These are phyloP conservation scores for Jacaranda mimosifolia DNA, from an alignment of 257 asterid genomes.

Conservation along the genomic window DNA sequence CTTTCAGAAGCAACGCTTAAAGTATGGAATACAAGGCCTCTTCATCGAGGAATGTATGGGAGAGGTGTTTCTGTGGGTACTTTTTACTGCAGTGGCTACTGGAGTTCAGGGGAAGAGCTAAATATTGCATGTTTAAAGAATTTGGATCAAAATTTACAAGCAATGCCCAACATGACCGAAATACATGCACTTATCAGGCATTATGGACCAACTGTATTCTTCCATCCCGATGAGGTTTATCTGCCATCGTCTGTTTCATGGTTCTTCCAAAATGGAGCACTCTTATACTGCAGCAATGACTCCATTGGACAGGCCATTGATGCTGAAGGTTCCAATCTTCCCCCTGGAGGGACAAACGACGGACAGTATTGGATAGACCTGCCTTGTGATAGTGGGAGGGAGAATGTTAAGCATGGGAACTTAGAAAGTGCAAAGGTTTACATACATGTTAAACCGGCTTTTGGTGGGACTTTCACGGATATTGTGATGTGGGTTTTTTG, in stretches of 20 bases:
- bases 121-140: constrained; percentile 79
- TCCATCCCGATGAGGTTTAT: constrained; percentile 83
- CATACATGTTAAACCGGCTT: constrained; percentile 85
- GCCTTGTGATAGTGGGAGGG: constrained; percentile 59
- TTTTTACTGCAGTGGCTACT: constrained; percentile 61
- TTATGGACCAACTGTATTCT: constrained; percentile 85
- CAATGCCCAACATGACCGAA: constrained; percentile 89
- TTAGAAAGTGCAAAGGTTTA: constrained; percentile 81
- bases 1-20: constrained; percentile 54
- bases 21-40: constrained; percentile 72
- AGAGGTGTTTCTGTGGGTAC: constrained; percentile 82
- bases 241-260: constrained; percentile 91
- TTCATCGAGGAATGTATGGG: constrained; percentile 67
- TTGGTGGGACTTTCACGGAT: constrained; percentile 92
- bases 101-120: constrained; percentile 53
- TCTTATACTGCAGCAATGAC: constrained; percentile 51
- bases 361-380: constrained; percentile 86
- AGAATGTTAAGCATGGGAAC: constrained; percentile 64
- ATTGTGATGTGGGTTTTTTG: constrained; percentile 88
- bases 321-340: constrained; percentile 74
- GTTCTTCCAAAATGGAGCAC: constrained; percentile 83
- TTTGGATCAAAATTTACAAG: constrained; percentile 54
- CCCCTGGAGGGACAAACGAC: constrained; percentile 79
- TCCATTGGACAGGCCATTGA: constrained; percentile 60
- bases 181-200: constrained; percentile 70